These are phyloP conservation scores for Cryptosporidium canis DNA, from an alignment of 169 alveolate species.

Conservation along the genomic window DNA sequence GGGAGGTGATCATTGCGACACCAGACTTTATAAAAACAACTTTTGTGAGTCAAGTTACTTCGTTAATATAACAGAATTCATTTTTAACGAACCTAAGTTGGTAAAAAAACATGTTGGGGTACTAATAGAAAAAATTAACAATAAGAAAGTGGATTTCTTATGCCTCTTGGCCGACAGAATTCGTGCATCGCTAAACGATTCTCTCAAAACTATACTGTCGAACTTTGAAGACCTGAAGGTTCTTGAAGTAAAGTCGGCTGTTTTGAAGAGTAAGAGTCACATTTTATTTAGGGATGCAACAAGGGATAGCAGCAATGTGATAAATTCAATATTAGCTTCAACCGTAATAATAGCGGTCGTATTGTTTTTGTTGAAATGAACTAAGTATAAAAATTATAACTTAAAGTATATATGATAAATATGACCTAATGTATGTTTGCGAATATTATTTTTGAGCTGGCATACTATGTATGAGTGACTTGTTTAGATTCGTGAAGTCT, in stretches of 20 bases:
- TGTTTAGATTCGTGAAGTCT: not conserved
- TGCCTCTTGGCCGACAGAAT: not conserved
- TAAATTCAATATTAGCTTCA: not conserved
- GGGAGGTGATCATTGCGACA: too few species aligned
- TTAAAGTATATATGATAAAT: not conserved
- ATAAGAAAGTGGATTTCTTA: not conserved
- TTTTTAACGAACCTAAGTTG: not conserved
- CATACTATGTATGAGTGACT: not conserved
- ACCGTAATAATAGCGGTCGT: not conserved
- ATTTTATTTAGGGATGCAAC: not conserved
- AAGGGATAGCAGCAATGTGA: not conserved
- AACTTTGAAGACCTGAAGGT: conserved; percentile 9
- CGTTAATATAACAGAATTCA: not conserved
- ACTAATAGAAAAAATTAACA: not conserved
- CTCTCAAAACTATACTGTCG: not conserved
- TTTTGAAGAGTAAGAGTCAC: not conserved
- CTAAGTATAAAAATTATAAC: not conserved
- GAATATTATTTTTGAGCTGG: not conserved
- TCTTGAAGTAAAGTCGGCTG: conserved; percentile 11
- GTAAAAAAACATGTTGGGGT: not conserved
- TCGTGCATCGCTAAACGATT: not conserved
- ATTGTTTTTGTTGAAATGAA: not conserved
- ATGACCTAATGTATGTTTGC: not conserved
- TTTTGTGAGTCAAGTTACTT: not conserved
- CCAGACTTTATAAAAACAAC: too few species aligned